A percentile compares a stretch with the other conserved stretches of the same genome.
Conservation (phyloP, 2,329 filamentous ascomycete species). For the Botrytis deweyae region DNA sequence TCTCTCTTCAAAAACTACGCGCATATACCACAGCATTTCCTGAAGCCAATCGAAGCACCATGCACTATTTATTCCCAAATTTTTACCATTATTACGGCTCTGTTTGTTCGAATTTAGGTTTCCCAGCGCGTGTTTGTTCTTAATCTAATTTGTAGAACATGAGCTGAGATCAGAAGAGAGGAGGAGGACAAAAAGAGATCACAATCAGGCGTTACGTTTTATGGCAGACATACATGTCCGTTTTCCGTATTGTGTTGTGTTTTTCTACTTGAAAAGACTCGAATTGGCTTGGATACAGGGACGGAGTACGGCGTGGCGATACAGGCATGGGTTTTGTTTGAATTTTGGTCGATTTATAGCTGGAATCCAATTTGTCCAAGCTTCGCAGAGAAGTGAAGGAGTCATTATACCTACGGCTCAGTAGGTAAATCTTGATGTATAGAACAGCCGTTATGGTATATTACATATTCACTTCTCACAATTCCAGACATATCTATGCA, state of each 20-base stretch:
- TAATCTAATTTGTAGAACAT: neutral
- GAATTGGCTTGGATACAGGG: neutral
- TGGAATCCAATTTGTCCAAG: neutral
- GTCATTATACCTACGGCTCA: neutral
- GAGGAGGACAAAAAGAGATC: neutral
- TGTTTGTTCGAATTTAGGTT: neutral
- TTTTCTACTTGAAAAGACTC: neutral
- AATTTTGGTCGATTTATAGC: neutral
- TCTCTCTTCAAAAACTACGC: neutral
- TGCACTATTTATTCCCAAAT: neutral
- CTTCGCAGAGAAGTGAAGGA: neutral
- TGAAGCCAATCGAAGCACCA: neutral
- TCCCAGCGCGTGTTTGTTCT: neutral
- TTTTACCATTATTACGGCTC: neutral
- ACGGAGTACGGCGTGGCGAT: slow-evolving; percentile 4
- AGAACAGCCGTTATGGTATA: neutral
- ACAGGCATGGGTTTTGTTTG: neutral
- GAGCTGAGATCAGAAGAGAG: neutral
- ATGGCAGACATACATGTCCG: neutral
- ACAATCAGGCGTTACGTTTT: slow-evolving; percentile 3
- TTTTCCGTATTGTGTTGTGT: neutral
- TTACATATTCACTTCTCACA: neutral
- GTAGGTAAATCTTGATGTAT: neutral
- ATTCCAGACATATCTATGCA: neutral
- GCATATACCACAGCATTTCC: neutral